phyloP scores from a whole-genome alignment of 2,329 filamentous ascomycete species.

The Aspergillus hiratsukae region DNA sequence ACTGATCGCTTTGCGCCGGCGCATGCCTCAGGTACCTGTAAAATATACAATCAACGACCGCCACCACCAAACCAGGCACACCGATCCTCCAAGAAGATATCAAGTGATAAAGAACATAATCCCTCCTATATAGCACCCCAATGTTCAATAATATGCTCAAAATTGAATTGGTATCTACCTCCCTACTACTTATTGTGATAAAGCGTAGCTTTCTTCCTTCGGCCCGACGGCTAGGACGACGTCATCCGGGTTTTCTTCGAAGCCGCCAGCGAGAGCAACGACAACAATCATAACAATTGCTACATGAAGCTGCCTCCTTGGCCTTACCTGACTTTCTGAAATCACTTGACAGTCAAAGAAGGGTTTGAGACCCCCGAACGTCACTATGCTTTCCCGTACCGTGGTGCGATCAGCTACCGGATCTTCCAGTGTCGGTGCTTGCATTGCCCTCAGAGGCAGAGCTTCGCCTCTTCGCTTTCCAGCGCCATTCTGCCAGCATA shows the following conservation, averaged over 20 bases:
- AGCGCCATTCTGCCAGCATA: conserved; percentile 1
- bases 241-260: conserved; percentile 16
- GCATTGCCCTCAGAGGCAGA: conserved; percentile 10
- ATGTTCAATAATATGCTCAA: not conserved
- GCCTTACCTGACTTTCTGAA: not conserved
- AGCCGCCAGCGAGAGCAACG: not conserved
- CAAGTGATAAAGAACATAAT: not conserved
- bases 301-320: not conserved
- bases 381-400: conserved; percentile 27
- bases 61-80: not conserved
- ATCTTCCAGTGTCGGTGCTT: conserved; percentile 9
- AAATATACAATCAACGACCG: not conserved
- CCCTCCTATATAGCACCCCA: not conserved
- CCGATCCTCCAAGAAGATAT: not conserved
- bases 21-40: not conserved
- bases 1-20: not conserved
- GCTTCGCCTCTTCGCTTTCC: conserved; percentile 8
- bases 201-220: conserved; percentile 8
- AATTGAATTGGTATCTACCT: not conserved
- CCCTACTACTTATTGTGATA: not conserved
- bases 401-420: conserved; percentile 18
- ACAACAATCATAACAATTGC: not conserved
- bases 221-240: conserved; percentile 19
- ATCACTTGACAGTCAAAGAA: not conserved
- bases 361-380: not conserved